A percentile compares a stretch with the other conserved stretches of the same genome.
phyloP scores from a whole-genome alignment of 176 grass and related monocot genomes.

The Hordeum marinum region DNA sequence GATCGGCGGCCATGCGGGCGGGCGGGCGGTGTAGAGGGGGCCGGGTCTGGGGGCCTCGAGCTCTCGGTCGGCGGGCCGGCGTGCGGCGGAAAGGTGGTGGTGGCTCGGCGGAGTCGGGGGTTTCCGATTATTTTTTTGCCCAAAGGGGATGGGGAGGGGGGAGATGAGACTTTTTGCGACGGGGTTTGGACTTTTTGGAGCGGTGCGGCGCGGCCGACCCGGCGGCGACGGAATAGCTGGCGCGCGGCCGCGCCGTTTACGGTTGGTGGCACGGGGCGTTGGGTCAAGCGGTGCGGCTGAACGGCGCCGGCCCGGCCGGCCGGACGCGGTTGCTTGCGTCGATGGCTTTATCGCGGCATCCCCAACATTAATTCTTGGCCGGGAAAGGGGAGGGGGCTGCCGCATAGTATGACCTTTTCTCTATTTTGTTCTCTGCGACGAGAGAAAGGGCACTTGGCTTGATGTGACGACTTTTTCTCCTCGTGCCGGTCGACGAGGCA shows the following conservation, averaged over 20 bases:
- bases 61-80: constrained; percentile 10
- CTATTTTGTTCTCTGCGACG: too few relatives aligned
- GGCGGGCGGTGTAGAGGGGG: neutral
- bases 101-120: neutral
- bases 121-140: neutral
- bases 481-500: neutral
- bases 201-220: neutral
- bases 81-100: constrained; percentile 19
- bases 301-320: neutral
- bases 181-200: neutral
- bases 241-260: neutral
- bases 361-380: neutral
- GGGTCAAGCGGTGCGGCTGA: neutral
- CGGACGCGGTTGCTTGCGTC: neutral
- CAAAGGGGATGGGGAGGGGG: neutral
- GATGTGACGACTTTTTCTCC: neutral
- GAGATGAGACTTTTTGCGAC: neutral
- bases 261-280: neutral
- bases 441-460: too few relatives aligned
- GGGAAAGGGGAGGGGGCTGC: too few relatives aligned
- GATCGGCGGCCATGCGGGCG: neutral
- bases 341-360: neutral
- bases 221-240: neutral
- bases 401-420: neutral
- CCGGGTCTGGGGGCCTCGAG: neutral